Evolutionary conservation across 495 filamentous ascomycete species (phyloP).

Genomic region (Neurospora sp.): DNA sequence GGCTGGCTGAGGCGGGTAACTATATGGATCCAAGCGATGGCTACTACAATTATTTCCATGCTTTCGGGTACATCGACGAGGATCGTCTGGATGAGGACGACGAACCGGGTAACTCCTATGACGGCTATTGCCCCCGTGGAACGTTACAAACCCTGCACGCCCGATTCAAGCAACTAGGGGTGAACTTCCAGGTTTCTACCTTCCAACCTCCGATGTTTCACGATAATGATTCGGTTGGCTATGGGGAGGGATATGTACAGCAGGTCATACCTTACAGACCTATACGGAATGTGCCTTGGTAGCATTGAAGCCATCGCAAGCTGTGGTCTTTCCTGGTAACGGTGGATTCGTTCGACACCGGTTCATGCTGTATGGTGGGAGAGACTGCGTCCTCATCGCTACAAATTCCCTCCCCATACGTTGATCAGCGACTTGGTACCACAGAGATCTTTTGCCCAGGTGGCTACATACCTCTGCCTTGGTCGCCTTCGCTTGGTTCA

Average conservation of each 20-base stretch:
- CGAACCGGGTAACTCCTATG: neutral
- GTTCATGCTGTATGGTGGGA: too few species aligned
- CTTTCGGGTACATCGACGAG: neutral
- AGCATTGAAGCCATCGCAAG: neutral
- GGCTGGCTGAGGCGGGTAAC: neutral
- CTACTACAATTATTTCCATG: neutral
- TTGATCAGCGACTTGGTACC: neutral
- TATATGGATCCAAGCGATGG: rapidly evolving
- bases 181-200: neutral
- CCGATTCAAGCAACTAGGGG: neutral
- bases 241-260: neutral
- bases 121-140: neutral
- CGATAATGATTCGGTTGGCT: too few species aligned
- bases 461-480: neutral
- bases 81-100: neutral
- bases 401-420: too few species aligned
- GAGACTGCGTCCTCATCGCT: too few species aligned
- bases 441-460: neutral
- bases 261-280: neutral
- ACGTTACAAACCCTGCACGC: neutral
- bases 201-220: neutral
- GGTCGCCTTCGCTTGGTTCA: neutral
- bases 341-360: neutral
- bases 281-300: too few species aligned
- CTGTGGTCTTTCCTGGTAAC: neutral